Evolutionary conservation across 768 basidiomycete species (phyloP), one percentile per base, ranked within the genome.

Genomic region (Tricholoma terreum): DNA sequence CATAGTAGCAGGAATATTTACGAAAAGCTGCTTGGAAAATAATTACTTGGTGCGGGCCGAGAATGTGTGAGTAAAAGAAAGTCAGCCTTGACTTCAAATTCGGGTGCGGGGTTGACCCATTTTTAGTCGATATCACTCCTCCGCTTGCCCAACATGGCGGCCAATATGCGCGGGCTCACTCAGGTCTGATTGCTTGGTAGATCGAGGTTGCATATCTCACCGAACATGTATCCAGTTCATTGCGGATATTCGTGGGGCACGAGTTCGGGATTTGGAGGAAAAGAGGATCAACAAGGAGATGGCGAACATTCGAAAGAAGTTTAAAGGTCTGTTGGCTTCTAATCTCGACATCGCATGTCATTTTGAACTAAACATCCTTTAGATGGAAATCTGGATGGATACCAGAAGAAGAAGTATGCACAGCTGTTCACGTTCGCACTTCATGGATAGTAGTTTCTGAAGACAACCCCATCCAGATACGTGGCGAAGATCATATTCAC

Each of bases 211-310:
- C 50, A 19, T 59, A 21, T 9, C 38, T 30, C 50, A 54, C 62
- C 68, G 45, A 70, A 40, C 17, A 33, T 46, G 56, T 24, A 19
- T 50, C 43, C 55, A 97, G 94, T 97, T 98, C 81, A 99, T 99
- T 71, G 95, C 96, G 71, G 97, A 99, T 74, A 92, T 99, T 67
- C 90, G 97, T 56, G 94, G 97, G 50, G 96, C 96, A 50, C 80
- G 96, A 57, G 95, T 98, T 19, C 85, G 96, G 54, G 97, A 99
- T 72, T 76, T 98, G 52, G 97, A 99, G 70, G 96, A 98, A 81
- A 98, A 98, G 75, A 80, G 97, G 55, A 97, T 99, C 65, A 99
- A 99, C 77, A 95, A 98, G 74, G 97, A 99, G 76, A 98, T 99
- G 97, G 97, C 97, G 0, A 98, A 99, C 66, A 99, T 99, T 61